phyloP scores from a whole-genome alignment of 2,329 filamentous ascomycete genomes.

The Ophiostoma triangulosporum region DNA sequence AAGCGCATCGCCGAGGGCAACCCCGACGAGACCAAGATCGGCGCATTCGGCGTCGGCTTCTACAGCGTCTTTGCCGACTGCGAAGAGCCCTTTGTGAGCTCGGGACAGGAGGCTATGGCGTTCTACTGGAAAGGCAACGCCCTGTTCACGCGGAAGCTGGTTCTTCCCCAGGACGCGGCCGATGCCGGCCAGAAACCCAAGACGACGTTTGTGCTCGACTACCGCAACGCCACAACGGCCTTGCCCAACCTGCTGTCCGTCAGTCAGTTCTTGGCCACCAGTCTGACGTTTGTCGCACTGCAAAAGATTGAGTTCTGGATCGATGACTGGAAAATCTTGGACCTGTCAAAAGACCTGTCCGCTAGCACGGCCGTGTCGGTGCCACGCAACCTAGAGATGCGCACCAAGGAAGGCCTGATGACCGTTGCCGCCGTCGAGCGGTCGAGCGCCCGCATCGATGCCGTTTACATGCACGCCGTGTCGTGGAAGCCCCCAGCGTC shows the following conservation, averaged over 20 bases:
- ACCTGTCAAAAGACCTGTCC: constrained; percentile 72
- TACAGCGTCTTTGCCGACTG: constrained; percentile 98
- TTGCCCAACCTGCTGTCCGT: constrained; percentile 76
- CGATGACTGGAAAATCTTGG: constrained; percentile 71
- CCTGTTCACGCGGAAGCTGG: constrained; percentile 78
- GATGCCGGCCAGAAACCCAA: constrained; percentile 47
- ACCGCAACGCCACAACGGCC: constrained; percentile 76
- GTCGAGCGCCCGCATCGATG: constrained; percentile 85
- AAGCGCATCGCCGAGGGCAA: constrained; percentile 99
- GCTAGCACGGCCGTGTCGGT: constrained; percentile 60
- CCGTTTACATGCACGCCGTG: constrained; percentile 73
- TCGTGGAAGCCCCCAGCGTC: constrained; percentile 58
- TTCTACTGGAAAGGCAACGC: constrained; percentile 99
- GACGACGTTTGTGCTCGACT: constrained; percentile 91
- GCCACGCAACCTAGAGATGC: constrained; percentile 65
- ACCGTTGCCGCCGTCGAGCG: constrained; percentile 67
- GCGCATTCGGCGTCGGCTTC: constrained; percentile 95
- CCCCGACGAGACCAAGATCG: constrained; percentile 97
- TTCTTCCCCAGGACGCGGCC: constrained; percentile 40
- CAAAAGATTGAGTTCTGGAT: constrained; percentile 81
- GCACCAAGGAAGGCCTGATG: constrained; percentile 81
- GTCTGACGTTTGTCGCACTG: constrained; percentile 86
- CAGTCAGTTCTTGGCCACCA: constrained; percentile 85
- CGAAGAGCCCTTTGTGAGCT: constrained; percentile 93
- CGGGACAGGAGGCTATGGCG: constrained; percentile 84